Evolutionary conservation across 1,284 basidiomycete genomes (phyloP).

Genomic region (Pseudozyma flocculosa): DNA sequence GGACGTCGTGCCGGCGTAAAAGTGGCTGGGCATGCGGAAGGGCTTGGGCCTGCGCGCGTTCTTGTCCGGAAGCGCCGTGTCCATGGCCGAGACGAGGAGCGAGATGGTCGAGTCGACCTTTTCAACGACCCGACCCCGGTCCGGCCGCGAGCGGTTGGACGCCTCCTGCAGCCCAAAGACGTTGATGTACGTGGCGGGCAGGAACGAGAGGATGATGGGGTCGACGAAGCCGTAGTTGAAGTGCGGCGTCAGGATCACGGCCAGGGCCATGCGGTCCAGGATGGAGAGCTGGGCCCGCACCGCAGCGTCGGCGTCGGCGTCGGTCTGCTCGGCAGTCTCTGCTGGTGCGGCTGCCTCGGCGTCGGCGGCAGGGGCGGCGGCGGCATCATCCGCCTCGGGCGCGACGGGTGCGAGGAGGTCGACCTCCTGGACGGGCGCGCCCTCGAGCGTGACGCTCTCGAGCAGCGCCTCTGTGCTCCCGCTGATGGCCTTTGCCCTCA

Average conservation of each 20-base stretch:
- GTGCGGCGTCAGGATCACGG: constrained; percentile 8
- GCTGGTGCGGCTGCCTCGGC: constrained; percentile 21
- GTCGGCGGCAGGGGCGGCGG: constrained; percentile 4
- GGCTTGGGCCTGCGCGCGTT: no score
- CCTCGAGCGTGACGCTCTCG: constrained; percentile 8
- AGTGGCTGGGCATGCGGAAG: no score
- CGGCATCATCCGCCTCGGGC: not conserved
- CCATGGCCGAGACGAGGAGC: constrained; percentile 6
- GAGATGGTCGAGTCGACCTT: constrained; percentile 10
- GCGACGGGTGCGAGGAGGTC: constrained; percentile 9
- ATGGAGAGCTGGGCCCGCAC: constrained; percentile 15
- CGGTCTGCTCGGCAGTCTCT: no score
- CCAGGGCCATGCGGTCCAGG: constrained; percentile 26
- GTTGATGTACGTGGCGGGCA: constrained; percentile 11
- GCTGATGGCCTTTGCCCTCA: constrained; percentile 9
- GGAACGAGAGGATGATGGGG: constrained; percentile 12
- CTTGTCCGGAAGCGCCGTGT: no score
- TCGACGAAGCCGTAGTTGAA: constrained; percentile 1
- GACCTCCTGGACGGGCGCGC: constrained; percentile 10
- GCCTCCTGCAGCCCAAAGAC: constrained; percentile 6
- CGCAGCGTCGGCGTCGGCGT: no score
- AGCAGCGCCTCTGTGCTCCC: constrained; percentile 10
- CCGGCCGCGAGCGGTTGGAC: not conserved
- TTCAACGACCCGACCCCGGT: not conserved
- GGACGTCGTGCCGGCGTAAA: no score